A percentile compares a stretch with the other conserved stretches of the same genome.
These are phyloP conservation scores for Capsella rubella DNA, from an alignment of 441 rosid genomes.

Conservation along the genomic window DNA sequence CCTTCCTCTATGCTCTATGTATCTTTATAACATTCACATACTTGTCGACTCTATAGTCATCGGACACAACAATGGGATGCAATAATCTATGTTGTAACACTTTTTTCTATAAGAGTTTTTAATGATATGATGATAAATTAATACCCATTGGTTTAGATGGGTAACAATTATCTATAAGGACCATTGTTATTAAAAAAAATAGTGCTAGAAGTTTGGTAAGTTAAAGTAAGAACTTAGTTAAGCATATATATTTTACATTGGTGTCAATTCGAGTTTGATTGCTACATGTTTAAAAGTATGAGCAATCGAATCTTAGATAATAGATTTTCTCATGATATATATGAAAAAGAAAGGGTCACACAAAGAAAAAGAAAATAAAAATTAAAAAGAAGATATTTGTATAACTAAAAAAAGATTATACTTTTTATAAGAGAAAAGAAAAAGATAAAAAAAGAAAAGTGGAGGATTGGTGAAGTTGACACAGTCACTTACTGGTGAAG, in stretches of 20 bases:
- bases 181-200: neutral
- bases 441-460: neutral
- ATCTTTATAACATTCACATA: constrained; percentile 15
- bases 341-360: neutral
- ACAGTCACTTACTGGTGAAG: constrained; percentile 41
- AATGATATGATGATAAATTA: no score
- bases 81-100: neutral
- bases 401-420: constrained; percentile 20
- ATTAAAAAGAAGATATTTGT: neutral
- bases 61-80: neutral
- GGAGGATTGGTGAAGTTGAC: constrained; percentile 29
- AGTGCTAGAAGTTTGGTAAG: neutral
- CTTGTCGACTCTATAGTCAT: neutral
- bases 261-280: constrained; percentile 18
- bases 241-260: neutral
- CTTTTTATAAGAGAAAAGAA: neutral
- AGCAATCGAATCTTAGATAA: constrained; percentile 32
- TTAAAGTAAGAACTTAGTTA: neutral
- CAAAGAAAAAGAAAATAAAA: neutral
- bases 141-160: neutral
- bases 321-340: constrained; percentile 25
- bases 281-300: constrained; percentile 16
- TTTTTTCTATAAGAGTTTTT: no score
- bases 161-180: neutral
- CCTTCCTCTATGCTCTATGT: no score